phyloP scores from a whole-genome alignment of 2,329 filamentous ascomycete species.

The Ophiocordyceps camponoti-leonardi region DNA sequence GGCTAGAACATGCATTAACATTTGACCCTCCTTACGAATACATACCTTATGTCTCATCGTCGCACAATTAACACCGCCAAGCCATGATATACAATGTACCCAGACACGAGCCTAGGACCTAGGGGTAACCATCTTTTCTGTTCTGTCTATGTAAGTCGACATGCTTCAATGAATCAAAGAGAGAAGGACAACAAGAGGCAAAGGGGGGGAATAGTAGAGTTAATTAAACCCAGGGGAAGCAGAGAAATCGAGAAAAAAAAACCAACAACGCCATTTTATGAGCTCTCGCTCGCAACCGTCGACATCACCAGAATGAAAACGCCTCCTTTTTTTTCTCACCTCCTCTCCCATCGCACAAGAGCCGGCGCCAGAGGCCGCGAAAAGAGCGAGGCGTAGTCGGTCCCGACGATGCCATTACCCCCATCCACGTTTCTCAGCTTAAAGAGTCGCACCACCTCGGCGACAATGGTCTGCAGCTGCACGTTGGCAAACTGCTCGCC shows the following conservation, averaged over 20 bases:
- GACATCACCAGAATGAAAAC: background rate
- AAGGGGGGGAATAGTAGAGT: too few relatives aligned
- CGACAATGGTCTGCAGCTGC: constrained; percentile 74
- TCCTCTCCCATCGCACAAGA: constrained; percentile 58
- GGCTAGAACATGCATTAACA: background rate
- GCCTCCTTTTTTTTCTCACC: constrained; percentile 15
- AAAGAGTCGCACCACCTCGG: constrained; percentile 59
- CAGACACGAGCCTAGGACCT: too few relatives aligned
- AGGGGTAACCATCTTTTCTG: too few relatives aligned
- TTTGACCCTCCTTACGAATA: background rate
- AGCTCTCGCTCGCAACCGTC: too few relatives aligned
- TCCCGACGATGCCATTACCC: constrained; percentile 48
- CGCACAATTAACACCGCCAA: too few relatives aligned
- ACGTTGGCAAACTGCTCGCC: constrained; percentile 93
- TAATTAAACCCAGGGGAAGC: too few relatives aligned
- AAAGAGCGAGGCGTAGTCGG: constrained; percentile 55
- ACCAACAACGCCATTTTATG: background rate
- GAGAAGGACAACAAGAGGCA: background rate
- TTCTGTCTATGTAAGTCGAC: too few relatives aligned
- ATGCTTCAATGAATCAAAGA: too few relatives aligned
- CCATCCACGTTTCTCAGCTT: constrained; percentile 64
- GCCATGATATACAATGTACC: too few relatives aligned
- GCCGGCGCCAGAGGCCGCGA: constrained; percentile 56
- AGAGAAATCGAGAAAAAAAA: too few relatives aligned
- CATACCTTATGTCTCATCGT: too few relatives aligned